These are phyloP conservation scores for Chaetomium tenue DNA, from an alignment of 495 filamentous ascomycete genomes.

Conservation along the genomic window DNA sequence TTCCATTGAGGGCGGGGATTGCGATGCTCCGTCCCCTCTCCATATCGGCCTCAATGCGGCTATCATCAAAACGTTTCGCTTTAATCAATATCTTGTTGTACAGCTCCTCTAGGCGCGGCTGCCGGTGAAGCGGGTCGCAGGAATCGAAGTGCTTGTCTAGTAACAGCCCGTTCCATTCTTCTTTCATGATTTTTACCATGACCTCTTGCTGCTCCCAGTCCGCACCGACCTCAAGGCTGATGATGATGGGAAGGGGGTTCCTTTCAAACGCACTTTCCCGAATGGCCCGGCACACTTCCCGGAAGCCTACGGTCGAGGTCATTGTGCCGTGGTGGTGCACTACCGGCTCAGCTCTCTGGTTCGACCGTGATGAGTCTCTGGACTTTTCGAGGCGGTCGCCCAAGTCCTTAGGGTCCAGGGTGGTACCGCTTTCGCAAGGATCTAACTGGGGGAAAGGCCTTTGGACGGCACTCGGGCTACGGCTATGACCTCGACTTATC, in stretches of 20 bases:
- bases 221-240: conserved; percentile 89
- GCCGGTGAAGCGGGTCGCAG: conserved; percentile 49
- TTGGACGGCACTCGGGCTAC: conserved; percentile 23
- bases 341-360: conserved; percentile 28
- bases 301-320: conserved; percentile 81
- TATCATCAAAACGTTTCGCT: conserved; percentile 65
- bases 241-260: conserved; percentile 73
- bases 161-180: conserved; percentile 74
- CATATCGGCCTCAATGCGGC: conserved; percentile 28
- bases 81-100: conserved; percentile 85
- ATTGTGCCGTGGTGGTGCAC: conserved; percentile 62
- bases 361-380: conserved; percentile 33
- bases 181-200: conserved; percentile 90
- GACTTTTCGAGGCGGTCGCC: conserved; percentile 26
- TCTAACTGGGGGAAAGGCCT: conserved; percentile 12
- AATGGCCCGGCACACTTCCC: conserved; percentile 79
- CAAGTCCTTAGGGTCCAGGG: conserved; percentile 32
- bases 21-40: conserved; percentile 29
- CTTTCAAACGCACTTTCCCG: conserved; percentile 73
- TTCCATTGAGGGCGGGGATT: conserved; percentile 43
- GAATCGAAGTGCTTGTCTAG: conserved; percentile 55
- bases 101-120: conserved; percentile 70
- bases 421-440: conserved; percentile 27
- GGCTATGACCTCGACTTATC: conserved; percentile 29
- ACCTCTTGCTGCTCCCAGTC: conserved; percentile 75